Conservation (phyloP, 2,329 filamentous ascomycete species). For the Chalara sp. region DNA sequence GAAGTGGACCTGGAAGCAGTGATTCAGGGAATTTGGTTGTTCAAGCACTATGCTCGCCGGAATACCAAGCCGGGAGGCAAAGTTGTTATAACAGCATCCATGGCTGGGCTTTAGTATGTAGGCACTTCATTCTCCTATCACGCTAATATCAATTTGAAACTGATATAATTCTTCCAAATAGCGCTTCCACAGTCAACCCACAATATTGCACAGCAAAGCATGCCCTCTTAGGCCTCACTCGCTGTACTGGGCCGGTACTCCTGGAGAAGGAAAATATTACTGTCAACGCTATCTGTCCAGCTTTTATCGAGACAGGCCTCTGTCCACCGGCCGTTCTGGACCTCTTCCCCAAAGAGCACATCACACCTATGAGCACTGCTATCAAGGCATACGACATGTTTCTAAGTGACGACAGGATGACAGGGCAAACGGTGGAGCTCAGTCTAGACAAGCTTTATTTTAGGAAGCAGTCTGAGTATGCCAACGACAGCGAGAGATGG, state of each 20-base stretch:
- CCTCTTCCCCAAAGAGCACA: slow-evolving; percentile 26
- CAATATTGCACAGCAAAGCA: slow-evolving; percentile 19
- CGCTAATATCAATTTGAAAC: no score
- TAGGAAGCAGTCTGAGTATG: slow-evolving; percentile 30
- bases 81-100: slow-evolving; percentile 33
- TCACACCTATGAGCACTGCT: slow-evolving; percentile 30
- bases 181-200: slow-evolving; percentile 6
- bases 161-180: no score
- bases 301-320: slow-evolving; percentile 28
- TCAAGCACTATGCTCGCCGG: slow-evolving; percentile 33
- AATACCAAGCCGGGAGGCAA: slow-evolving; percentile 30
- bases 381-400: slow-evolving; percentile 29
- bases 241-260: slow-evolving; percentile 23
- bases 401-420: slow-evolving; percentile 26
- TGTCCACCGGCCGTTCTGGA: slow-evolving; percentile 21
- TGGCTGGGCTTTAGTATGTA: slow-evolving; percentile 28
- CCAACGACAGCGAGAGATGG: slow-evolving; percentile 34
- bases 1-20: slow-evolving; percentile 34
- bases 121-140: no score
- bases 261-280: slow-evolving; percentile 26
- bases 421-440: slow-evolving; percentile 34
- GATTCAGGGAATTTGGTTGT: slow-evolving; percentile 35
- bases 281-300: slow-evolving; percentile 30
- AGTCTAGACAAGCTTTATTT: slow-evolving; percentile 34
- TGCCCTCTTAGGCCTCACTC: slow-evolving; percentile 25